Percentiles rank a stretch among this genome's conserved stretches.
phyloP scores from a whole-genome alignment of 805 yeast species.

The Lachancea waltii region DNA sequence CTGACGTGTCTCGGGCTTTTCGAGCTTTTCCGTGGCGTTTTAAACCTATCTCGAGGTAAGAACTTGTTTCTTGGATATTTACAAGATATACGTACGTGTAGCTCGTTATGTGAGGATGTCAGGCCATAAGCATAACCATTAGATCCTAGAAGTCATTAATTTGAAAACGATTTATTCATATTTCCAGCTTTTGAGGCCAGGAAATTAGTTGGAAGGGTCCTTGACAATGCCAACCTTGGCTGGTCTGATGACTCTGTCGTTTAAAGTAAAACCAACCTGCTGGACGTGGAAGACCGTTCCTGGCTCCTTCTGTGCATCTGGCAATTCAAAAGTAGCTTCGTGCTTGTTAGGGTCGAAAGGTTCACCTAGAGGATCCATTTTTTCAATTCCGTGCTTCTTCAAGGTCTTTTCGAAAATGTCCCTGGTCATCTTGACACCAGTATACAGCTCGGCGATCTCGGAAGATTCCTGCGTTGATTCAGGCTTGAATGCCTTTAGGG shows the following conservation, averaged over 20 bases:
- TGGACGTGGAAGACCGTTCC: conserved; percentile 92
- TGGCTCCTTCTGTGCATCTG: conserved; percentile 82
- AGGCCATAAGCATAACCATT: conserved; percentile 3
- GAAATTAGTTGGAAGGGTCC: conserved; percentile 29
- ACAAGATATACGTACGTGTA: conserved; percentile 6
- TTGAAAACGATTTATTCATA: too few species aligned
- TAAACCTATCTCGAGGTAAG: background rate
- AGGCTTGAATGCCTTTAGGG: conserved; percentile 62
- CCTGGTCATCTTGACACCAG: conserved; percentile 88
- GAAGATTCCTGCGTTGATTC: conserved; percentile 51
- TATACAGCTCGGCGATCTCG: conserved; percentile 69
- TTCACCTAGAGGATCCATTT: conserved; percentile 79
- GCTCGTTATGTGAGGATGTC: background rate
- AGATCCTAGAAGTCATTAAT: background rate
- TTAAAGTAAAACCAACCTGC: conserved; percentile 80
- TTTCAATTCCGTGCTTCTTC: conserved; percentile 68
- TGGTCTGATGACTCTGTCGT: conserved; percentile 85
- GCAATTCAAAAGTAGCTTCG: conserved; percentile 86
- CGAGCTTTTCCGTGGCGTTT: too few species aligned
- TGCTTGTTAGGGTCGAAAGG: conserved; percentile 85
- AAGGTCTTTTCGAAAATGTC: conserved; percentile 80
- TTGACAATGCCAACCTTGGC: conserved; percentile 94
- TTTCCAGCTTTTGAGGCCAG: too few species aligned
- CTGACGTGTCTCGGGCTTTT: too few species aligned
- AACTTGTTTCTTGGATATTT: conserved; percentile 1